Conservation (phyloP, 192 early-diverging fungal species). For the Rhizoclosmatium sp. region DNA sequence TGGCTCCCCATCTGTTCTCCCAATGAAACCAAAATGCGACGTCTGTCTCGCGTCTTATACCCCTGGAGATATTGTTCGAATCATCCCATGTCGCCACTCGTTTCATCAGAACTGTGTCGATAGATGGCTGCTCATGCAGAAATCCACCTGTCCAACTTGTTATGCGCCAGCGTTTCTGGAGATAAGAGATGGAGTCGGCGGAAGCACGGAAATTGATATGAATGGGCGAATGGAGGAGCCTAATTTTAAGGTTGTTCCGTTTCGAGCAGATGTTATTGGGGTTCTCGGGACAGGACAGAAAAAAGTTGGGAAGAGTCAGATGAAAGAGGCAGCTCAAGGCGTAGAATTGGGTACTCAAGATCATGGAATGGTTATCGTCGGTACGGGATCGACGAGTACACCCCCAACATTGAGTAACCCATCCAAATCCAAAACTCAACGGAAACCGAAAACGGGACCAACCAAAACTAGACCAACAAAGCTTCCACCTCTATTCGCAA, state of each 20-base stretch:
- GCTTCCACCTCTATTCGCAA: too few species aligned
- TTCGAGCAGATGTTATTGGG: neutral
- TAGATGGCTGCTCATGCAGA: constrained; percentile 48
- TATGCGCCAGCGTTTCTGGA: constrained; percentile 41
- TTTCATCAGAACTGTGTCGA: constrained; percentile 56
- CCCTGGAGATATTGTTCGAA: constrained; percentile 36
- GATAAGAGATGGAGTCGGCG: neutral
- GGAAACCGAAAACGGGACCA: too few species aligned
- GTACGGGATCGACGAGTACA: too few species aligned
- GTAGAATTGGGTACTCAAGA: neutral
- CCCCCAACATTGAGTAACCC: too few species aligned
- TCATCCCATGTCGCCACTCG: constrained; percentile 51
- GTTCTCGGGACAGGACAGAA: neutral
- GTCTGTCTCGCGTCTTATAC: constrained; percentile 36
- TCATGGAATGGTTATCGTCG: too few species aligned
- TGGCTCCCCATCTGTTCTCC: neutral
- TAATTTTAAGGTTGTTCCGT: neutral
- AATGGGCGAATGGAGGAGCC: constrained; percentile 12
- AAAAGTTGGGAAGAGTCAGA: neutral
- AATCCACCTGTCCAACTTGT: constrained; percentile 50
- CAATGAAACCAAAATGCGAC: constrained; percentile 20
- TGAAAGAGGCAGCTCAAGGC: neutral
- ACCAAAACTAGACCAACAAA: too few species aligned
- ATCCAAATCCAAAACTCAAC: too few species aligned
- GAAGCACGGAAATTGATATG: constrained; percentile 2